Percentiles rank a stretch among this genome's conserved stretches.
Conservation (phyloP, 345 rosid genomes). For the Eutrema heterophyllum region DNA sequence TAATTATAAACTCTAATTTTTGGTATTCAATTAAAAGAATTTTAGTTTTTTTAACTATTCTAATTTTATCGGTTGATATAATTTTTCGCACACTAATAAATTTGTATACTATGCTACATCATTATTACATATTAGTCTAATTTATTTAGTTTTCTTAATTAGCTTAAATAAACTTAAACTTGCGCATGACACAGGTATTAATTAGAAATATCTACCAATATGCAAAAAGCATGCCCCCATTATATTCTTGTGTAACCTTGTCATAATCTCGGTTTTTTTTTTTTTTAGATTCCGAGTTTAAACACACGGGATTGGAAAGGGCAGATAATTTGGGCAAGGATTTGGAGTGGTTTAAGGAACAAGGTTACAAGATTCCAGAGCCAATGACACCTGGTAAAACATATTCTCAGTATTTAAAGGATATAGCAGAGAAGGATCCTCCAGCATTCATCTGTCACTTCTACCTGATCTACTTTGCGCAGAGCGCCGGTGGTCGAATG, state of each 20-base stretch:
- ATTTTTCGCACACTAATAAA: no score
- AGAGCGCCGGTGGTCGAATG: background rate
- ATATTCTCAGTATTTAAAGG: constrained; percentile 40
- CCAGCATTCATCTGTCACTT: constrained; percentile 90
- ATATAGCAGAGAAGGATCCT: constrained; percentile 49
- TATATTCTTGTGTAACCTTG: no score
- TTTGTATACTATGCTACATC: no score
- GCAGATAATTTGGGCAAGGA: background rate
- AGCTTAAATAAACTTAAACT: no score
- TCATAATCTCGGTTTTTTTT: background rate
- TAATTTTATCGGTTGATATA: no score
- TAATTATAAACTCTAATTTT: no score
- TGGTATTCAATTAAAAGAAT: no score
- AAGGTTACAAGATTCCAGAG: background rate
- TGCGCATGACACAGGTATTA: background rate
- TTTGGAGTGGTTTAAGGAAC: background rate
- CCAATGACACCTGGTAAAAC: constrained; percentile 42
- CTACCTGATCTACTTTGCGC: constrained; percentile 67
- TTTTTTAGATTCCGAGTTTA: background rate
- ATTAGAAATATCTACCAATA: no score
- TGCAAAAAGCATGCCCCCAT: no score
- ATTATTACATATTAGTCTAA: no score
- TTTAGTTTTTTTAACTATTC: no score
- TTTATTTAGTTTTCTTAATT: no score
- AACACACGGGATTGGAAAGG: background rate